Evolutionary conservation across 768 basidiomycete genomes (phyloP).

Genomic region (Xerocomus spinulosus): DNA sequence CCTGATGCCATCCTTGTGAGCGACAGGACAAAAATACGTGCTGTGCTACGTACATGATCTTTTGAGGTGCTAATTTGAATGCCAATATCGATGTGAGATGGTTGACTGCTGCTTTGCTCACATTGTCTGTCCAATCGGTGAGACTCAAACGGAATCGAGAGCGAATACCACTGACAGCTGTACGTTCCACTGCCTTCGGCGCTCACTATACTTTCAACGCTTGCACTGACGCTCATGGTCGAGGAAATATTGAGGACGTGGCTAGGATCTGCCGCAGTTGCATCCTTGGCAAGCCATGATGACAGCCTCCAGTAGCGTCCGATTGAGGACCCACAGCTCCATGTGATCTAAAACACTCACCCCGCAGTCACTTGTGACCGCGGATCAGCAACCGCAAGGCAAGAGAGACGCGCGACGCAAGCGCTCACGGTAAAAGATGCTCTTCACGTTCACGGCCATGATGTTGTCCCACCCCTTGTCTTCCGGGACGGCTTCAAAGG

Average conservation of each 20-base stretch:
- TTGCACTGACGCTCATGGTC: slow-evolving; percentile 51
- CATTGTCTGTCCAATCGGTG: slow-evolving; percentile 47
- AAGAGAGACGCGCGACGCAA: too few relatives aligned
- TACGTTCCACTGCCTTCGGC: slow-evolving; percentile 61
- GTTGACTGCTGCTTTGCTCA: slow-evolving; percentile 86
- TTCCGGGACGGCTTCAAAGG: slow-evolving; percentile 68
- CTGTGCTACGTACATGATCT: slow-evolving; percentile 57
- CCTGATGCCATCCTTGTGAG: slow-evolving; percentile 32
- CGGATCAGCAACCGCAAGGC: not conserved
- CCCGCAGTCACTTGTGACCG: slow-evolving; percentile 40
- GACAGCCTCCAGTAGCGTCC: slow-evolving; percentile 12
- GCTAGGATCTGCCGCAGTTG: slow-evolving; percentile 59
- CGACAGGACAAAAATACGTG: not conserved
- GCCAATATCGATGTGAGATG: slow-evolving; percentile 75
- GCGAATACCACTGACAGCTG: slow-evolving; percentile 55
- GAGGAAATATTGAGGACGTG: slow-evolving; percentile 85
- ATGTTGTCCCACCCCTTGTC: slow-evolving; percentile 84
- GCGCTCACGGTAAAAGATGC: slow-evolving; percentile 69
- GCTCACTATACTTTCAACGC: slow-evolving; percentile 46
- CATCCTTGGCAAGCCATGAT: slow-evolving; percentile 61
- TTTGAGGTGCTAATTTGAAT: slow-evolving; percentile 51
- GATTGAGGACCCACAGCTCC: too few relatives aligned
- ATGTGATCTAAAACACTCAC: too few relatives aligned
- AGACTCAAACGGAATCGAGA: too few relatives aligned
- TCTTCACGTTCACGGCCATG: slow-evolving; percentile 81